Percentiles rank a stretch among this genome's conserved stretches.
Conservation (phyloP, 441 rosid genomes). For the Populus hybrid region DNA sequence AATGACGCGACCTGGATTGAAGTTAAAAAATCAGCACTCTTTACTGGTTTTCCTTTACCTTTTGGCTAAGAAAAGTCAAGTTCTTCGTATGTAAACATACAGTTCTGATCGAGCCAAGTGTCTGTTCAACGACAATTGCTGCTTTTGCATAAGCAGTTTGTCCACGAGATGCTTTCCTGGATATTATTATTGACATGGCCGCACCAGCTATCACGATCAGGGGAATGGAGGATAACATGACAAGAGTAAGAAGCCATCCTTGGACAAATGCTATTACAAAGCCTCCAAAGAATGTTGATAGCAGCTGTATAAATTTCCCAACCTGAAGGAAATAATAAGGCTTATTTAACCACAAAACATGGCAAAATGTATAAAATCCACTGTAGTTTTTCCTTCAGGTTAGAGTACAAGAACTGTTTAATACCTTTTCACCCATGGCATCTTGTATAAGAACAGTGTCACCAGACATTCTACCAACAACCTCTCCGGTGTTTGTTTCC, state of each 20-base stretch:
- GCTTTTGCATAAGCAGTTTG: slow-evolving; percentile 63
- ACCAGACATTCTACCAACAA: slow-evolving; percentile 82
- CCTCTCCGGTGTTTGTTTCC: slow-evolving; percentile 73
- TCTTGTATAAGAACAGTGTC: slow-evolving; percentile 78
- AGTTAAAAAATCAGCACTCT: not conserved
- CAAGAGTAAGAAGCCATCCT: slow-evolving; percentile 79
- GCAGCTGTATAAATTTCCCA: slow-evolving; percentile 58
- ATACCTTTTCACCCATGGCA: slow-evolving; percentile 85
- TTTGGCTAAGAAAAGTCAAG: not conserved
- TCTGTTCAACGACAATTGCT: slow-evolving; percentile 59
- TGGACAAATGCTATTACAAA: slow-evolving; percentile 52
- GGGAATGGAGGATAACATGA: slow-evolving; percentile 64
- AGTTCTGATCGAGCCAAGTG: slow-evolving; percentile 72
- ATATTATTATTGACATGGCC: slow-evolving; percentile 34
- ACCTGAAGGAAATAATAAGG: slow-evolving; percentile 38
- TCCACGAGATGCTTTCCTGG: slow-evolving; percentile 53
- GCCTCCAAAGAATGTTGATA: slow-evolving; percentile 67
- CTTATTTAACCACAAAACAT: not conserved
- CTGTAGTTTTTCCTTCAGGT: not conserved
- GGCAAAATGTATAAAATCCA: not conserved
- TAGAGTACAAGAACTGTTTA: not conserved
- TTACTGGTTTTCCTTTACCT: not conserved
- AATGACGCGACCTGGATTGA: slow-evolving; percentile 68
- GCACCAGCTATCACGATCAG: slow-evolving; percentile 57
- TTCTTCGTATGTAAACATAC: slow-evolving; percentile 25